A percentile compares a stretch with the other conserved stretches of the same genome.
Conservation (phyloP, 768 basidiomycete species). For the Boletales sp. region DNA sequence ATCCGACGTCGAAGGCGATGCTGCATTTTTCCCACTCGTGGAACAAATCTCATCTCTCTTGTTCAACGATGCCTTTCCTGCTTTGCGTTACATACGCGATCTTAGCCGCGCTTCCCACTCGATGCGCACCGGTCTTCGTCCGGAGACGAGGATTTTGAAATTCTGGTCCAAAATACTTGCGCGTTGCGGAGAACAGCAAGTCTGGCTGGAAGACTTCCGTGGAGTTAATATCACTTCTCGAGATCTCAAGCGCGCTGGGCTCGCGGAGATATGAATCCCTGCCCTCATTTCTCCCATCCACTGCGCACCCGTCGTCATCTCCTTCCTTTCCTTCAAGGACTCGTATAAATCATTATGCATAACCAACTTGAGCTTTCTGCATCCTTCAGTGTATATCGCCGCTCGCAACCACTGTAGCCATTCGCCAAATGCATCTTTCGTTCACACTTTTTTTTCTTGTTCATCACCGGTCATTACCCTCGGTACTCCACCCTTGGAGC, state of each 20-base stretch:
- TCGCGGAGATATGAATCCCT: slow-evolving; percentile 11
- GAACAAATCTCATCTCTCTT: slow-evolving; percentile 65
- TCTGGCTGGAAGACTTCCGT: slow-evolving; percentile 63
- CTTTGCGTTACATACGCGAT: slow-evolving; percentile 58
- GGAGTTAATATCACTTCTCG: slow-evolving; percentile 56
- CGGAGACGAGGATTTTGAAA: slow-evolving; percentile 35
- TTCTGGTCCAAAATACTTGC: slow-evolving; percentile 52
- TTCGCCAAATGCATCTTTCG: slow-evolving; percentile 26
- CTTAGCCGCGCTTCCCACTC: slow-evolving; percentile 56
- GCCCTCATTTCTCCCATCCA: neutral
- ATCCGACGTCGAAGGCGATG: slow-evolving; percentile 34
- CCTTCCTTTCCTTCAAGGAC: slow-evolving; percentile 2
- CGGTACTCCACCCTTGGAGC: slow-evolving; percentile 4
- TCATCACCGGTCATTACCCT: neutral
- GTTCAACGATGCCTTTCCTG: slow-evolving; percentile 57
- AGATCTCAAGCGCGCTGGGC: slow-evolving; percentile 36
- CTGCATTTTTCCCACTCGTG: slow-evolving; percentile 59
- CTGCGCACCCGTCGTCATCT: neutral
- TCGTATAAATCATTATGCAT: slow-evolving; percentile 17
- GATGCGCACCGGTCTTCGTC: slow-evolving; percentile 40
- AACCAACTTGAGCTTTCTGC: slow-evolving; percentile 7
- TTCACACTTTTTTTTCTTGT: neutral
- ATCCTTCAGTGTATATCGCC: slow-evolving; percentile 30
- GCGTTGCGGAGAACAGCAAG: slow-evolving; percentile 49
- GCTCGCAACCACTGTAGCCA: slow-evolving; percentile 29